phyloP scores from a whole-genome alignment of 2,329 filamentous ascomycete species.

The Paramyrothecium sp. region DNA sequence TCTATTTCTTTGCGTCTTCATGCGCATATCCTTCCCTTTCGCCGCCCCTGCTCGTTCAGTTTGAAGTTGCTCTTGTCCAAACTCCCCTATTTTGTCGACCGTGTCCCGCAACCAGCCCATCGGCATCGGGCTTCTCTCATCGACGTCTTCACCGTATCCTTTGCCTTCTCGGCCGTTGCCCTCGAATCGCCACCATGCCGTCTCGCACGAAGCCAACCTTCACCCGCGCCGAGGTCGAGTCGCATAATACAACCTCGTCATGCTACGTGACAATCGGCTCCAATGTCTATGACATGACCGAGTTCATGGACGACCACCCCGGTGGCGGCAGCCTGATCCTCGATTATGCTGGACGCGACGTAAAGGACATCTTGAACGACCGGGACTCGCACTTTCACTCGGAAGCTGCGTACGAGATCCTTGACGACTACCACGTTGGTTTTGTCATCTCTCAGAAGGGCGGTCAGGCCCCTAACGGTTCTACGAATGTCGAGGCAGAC shows the following conservation, averaged over 20 bases:
- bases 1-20: not conserved
- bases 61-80: no score
- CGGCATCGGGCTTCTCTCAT: not conserved
- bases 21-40: not conserved
- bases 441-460: conserved; percentile 66
- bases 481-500: conserved; percentile 20
- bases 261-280: conserved; percentile 90
- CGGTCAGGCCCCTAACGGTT: conserved; percentile 25
- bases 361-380: conserved; percentile 80
- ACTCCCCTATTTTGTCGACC: not conserved
- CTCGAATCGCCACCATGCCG: conserved; percentile 57
- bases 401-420: conserved; percentile 91
- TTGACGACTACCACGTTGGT: conserved; percentile 83
- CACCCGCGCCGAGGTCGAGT: conserved; percentile 74
- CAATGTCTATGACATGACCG: conserved; percentile 93
- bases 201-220: conserved; percentile 80
- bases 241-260: conserved; percentile 75
- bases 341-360: conserved; percentile 86
- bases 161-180: not conserved
- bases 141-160: not conserved
- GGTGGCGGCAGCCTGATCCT: conserved; percentile 86
- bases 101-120: not conserved
- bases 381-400: conserved; percentile 80
- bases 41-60: not conserved
- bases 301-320: conserved; percentile 87